Conservation (phyloP, 73 alveolate genomes). For the Paramecium bursaria region DNA sequence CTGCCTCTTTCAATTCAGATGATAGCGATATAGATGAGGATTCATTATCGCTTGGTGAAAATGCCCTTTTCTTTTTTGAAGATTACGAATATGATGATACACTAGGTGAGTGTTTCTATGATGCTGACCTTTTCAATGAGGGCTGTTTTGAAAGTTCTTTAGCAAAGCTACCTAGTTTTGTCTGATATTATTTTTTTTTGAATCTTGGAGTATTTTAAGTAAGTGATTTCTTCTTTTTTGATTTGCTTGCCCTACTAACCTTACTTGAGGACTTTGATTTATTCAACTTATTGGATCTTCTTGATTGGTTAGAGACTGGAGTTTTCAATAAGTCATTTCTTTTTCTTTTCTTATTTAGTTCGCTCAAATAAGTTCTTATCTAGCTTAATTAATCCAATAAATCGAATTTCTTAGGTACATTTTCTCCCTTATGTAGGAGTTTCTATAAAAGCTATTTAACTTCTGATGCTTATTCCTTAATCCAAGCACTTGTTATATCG, state of each 20-base stretch:
- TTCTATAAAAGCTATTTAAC: background rate
- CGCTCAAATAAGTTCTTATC: background rate
- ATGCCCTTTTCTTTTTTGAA: background rate
- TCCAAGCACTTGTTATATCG: too few species aligned
- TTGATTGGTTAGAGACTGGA: background rate
- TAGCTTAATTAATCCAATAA: background rate
- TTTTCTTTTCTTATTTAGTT: background rate
- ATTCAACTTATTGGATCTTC: background rate
- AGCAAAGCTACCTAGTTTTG: constrained; percentile 32
- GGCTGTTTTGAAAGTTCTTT: background rate
- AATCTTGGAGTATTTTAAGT: constrained; percentile 20
- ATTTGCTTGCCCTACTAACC: background rate
- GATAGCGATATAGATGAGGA: constrained; percentile 17
- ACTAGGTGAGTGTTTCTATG: background rate
- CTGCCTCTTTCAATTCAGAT: constrained; percentile 7
- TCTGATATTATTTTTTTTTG: background rate
- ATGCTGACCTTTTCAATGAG: background rate
- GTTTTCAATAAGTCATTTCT: background rate
- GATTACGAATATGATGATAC: background rate
- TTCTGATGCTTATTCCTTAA: background rate
- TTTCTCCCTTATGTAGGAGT: background rate
- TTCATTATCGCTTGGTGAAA: background rate
- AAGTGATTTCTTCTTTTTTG: background rate
- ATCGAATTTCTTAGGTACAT: background rate
- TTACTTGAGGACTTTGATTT: background rate